Evolutionary conservation across 2,329 filamentous ascomycete species (phyloP), one percentile per base, ranked within the genome.

Genomic region (Sporothrix sp.): DNA sequence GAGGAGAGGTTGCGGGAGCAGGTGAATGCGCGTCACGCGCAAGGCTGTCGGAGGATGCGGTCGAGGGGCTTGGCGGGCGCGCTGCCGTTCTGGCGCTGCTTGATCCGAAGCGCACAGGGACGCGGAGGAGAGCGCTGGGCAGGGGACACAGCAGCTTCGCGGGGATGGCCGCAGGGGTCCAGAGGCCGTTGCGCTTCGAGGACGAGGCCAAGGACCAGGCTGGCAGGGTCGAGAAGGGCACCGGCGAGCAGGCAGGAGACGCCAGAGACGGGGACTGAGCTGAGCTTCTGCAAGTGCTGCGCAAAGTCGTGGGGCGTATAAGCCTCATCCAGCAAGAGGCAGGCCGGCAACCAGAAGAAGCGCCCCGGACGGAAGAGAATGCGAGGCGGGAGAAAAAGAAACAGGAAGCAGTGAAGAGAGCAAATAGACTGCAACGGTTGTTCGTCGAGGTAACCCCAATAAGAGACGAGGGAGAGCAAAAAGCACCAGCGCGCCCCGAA

Each of bases 311-410:
- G 21, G 52, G 35, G 10, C 52, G 27, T 35, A 33, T 32, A 51
- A 33, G 38, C 47, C 50, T 48, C 58, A 60, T 59, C 23, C 52
- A 58, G 49, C 35, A 40, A 36, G 44, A 51, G 25, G 28, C 30
- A n/a, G 32, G 35, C 33, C 21, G 21, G 25, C 7, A 37, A 28
- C 25, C 25, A 18, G 42, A 4, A 11, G 47, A 14, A 18, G 23
- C 16, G 32, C 20, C 11, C 25, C 16, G 13, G 11, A 21, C 16
- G 25, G 39, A 3, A 30, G 42, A 11, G n/a, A n/a, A n/a, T n/a
- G n/a, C n/a, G n/a, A n/a, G n/a, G n/a, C n/a, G n/a, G n/a, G n/a
- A n/a, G n/a, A n/a, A n/a, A n/a, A n/a, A n/a, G n/a, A n/a, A n/a
- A n/a, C n/a, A n/a, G n/a, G n/a, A n/a, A n/a, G n/a, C n/a, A n/a